Base-by-base conservation (phyloP, 495 filamentous ascomycete species). In the Aspergillus hancockii region DNA sequence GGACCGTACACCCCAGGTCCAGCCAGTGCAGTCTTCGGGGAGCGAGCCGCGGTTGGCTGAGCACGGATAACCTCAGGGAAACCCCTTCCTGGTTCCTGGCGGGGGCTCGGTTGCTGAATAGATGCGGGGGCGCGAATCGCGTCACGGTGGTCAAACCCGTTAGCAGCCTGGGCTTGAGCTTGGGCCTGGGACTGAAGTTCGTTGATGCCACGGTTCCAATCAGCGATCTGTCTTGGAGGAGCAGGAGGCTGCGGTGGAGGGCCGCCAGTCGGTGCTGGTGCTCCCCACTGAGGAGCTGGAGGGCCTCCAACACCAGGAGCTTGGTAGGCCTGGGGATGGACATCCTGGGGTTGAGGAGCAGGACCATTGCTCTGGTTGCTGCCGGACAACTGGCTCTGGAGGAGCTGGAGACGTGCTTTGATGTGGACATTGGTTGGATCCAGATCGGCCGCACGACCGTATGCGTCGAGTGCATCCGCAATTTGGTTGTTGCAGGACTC, bases 401-500 rank as follows among this genome's bases (percentile, higher is more conserved):
- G 83, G 25, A 98, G 83, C 66, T 95, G 89, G 61, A 98, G 78
- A 40, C 94, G 88, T 57, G 93, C 91, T 68, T 98, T 98, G 79
- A 98, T 98, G 68, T 98, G 93, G 4, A 91, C 88, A 67, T 98
- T 98, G 55, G 78, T 78, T 0, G 94, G 93, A 68, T 98, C 94
- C 55, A 98, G 83, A 64, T 98, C 94, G 31, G 93, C 93, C 25
- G 94, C 94, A 50, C 94, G 86, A 63, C 92, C 89, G 67, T 98
- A 98, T 2, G 94, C 94, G 68, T 98, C 94, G 47, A 98, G 81
- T 8, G 94, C 94, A 81, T 98, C 94, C 49, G 87, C 89, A 56
- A 95, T 96, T 76, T 98, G 94, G 71, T 98, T 98, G 79, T 98
- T 98, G 75, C 94, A 98, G 4, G 92, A 97, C 71, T 98, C 95